Evolutionary conservation across 2,329 filamentous ascomycete genomes (phyloP).

Genomic region (Arthroderma sp.): DNA sequence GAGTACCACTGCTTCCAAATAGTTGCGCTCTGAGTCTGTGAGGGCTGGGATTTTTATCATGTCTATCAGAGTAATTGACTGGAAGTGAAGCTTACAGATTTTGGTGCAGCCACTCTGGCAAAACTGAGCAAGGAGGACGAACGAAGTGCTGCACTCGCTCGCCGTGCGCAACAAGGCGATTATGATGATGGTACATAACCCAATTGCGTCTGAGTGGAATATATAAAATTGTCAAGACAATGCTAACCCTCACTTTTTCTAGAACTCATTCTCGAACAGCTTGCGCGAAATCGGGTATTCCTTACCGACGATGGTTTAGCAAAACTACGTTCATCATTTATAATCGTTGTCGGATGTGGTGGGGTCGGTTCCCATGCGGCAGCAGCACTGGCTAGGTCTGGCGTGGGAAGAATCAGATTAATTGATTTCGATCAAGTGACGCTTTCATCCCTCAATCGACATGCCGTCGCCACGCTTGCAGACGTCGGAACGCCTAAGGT

Average conservation of each 20-base stretch:
- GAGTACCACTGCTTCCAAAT: neutral
- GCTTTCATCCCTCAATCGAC: conserved; percentile 84
- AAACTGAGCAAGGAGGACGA: conserved; percentile 41
- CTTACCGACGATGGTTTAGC: conserved; percentile 67
- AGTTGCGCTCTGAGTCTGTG: too few relatives aligned
- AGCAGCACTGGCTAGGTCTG: conserved; percentile 74
- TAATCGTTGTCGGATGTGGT: conserved; percentile 84
- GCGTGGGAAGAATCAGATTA: conserved; percentile 73
- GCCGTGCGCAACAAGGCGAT: conserved; percentile 47
- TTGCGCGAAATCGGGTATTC: conserved; percentile 86
- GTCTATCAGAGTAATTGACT: conserved; percentile 14
- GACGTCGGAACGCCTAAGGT: conserved; percentile 94
- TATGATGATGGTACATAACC: conserved; percentile 45
- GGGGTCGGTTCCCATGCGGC: conserved; percentile 89
- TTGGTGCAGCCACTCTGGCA: conserved; percentile 26
- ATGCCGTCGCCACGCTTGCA: conserved; percentile 83
- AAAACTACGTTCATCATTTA: conserved; percentile 67
- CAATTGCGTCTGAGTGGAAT: neutral
- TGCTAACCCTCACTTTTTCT: conserved; percentile 8
- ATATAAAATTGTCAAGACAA: neutral
- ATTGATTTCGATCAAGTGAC: conserved; percentile 98
- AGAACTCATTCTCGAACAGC: conserved; percentile 86
- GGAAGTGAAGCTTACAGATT: conserved; percentile 37
- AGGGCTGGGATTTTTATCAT: neutral
- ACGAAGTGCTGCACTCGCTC: conserved; percentile 44